Evolutionary conservation across 257 asterid species (phyloP), one percentile per base, ranked within the genome.

Genomic region (Salvia rosmarinus): DNA sequence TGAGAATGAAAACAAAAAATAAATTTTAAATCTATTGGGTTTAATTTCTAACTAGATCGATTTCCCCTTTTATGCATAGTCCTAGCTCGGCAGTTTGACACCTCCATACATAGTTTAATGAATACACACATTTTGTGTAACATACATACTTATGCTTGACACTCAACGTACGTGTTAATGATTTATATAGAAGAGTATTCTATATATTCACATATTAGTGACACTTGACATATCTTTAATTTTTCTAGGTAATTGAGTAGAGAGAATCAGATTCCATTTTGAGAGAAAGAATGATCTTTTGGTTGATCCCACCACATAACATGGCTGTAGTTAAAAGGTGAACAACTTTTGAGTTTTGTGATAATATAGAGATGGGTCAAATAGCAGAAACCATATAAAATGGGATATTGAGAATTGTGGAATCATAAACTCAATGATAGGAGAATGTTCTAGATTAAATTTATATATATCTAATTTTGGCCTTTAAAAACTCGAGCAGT

Each of bases 301-400:
- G 14, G 44, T 47, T 43, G 25, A 44, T 40, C 54, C 57, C 56
- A 64, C 79, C 83, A 78, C 77, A 72, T 42, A 66, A 44, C 75
- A 74, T 66, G 85, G 85, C 63, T 67, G 23, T 40, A 28, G 71
- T 43, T 65, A 30, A 71, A 75, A 78, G 75, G 55, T 19, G 68
- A 74, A 39, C 34, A 28, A 43, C 81, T 67, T 65, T 72, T 20
- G 11, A 47, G 16, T 68, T 72, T 74, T 28, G 17, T 61, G 23
- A 57, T 35, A 16, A 42, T 64, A 10, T 30, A 28, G 67, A 57
- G 72, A 58, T 59, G 70, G 50, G 40, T 6, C 61, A 54, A 60
- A 43, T 44, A 6, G 34, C 19, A 42, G 43, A 52, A 52, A 68
- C 76, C 77, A 68, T 64, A 63, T 20, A 74, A 64, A 9, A 7